Conservation (phyloP, 257 asterid genomes). For the Salvia miltiorrhiza region DNA sequence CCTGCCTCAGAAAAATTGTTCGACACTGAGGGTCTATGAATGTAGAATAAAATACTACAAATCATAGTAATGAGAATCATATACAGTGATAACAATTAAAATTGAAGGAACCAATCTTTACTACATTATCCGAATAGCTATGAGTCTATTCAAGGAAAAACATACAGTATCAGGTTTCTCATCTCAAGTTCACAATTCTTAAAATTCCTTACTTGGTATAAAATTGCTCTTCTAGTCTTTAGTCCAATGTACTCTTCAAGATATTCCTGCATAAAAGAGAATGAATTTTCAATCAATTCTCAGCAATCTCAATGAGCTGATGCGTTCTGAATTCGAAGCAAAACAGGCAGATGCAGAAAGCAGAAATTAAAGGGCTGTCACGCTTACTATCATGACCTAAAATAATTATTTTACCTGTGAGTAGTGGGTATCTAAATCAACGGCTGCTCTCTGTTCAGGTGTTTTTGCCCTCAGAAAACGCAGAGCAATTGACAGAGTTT, state of each 20-base stretch:
- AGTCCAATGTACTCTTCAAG: constrained; percentile 81
- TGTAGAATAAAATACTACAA: background rate
- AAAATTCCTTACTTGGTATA: constrained; percentile 70
- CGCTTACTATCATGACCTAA: background rate
- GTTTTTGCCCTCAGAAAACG: constrained; percentile 91
- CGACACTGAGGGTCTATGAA: background rate
- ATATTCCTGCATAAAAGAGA: constrained; percentile 56
- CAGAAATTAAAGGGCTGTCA: background rate
- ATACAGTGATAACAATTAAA: background rate
- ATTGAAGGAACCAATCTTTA: background rate
- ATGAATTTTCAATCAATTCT: constrained; percentile 4
- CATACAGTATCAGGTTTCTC: background rate
- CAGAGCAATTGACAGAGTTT: constrained; percentile 73
- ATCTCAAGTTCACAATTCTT: constrained; percentile 13
- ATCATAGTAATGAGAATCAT: background rate
- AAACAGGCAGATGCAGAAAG: background rate
- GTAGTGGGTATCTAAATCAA: constrained; percentile 95
- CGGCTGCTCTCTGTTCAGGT: constrained; percentile 99
- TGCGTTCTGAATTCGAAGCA: background rate
- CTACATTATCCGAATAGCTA: background rate
- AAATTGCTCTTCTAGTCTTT: constrained; percentile 69
- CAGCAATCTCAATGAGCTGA: background rate
- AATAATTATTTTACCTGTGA: constrained; percentile 49
- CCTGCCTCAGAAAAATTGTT: background rate
- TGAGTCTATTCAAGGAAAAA: background rate